Evolutionary conservation across 768 basidiomycete genomes (phyloP), one percentile per base, ranked within the genome.

Genomic region (Xerocomellus intermedius): DNA sequence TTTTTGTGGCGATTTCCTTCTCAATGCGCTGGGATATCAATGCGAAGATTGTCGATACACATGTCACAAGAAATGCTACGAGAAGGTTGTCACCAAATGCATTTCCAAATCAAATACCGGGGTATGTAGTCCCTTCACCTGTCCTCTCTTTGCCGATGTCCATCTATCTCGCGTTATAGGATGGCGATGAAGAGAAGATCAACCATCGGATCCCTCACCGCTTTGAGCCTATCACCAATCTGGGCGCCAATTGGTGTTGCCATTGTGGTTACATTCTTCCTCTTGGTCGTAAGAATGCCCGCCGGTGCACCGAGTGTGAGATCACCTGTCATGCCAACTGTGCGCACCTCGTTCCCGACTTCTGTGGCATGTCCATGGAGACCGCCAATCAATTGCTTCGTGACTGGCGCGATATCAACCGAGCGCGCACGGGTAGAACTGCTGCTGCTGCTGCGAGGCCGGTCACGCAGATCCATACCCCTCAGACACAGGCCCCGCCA

Each of bases 351-450:
- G 97, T 99, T 38, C 97, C 97, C 55, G 96, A 99, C 73, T 98
- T 99, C 74, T 99, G 97, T 66, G 97, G 97, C 41, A 98, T 99
- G 95, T 94, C 94, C 36, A 98, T 98, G 96, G 96, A 98, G 73
- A 96, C 92, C 36, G 96, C 97, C 45, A 98, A 98, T 70, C 85
- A 88, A 64, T 80, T 99, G 19, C 81, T 99, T 48, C 84, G 87
- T 48, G 89, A 94, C 71, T 87, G 91, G 82, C 86, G 89, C 50
- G 90, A 92, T 66, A 97, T 97, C 76, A 95, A 98, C 71, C 81
- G 79, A 63, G 74, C 74, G 66, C 83, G 87, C 67, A 78, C 76
- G 32, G 79, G 79, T 52, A 81, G 67, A 64, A 64, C 73, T 58
- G 59, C 38, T 12, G 58, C 41, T 22, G 24, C 69, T 22, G 24